Evolutionary conservation across 23 red algal species (phyloP).

Genomic region (Gracilaria gracilis): DNA sequence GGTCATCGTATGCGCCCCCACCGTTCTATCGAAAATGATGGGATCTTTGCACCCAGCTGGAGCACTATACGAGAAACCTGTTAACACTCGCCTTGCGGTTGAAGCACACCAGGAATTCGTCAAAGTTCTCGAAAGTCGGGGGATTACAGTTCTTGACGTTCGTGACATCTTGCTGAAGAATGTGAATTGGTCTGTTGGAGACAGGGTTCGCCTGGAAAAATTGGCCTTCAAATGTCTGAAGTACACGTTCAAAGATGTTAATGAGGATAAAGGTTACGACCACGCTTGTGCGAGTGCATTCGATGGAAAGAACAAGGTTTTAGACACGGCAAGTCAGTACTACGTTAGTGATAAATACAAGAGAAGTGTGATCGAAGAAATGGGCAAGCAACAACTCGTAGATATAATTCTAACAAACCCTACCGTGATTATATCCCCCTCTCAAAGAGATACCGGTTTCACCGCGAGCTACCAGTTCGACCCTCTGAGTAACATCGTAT

Average conservation of each 20-base stretch:
- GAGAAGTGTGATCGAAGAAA: conserved; percentile 82
- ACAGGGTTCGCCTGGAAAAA: conserved; percentile 85
- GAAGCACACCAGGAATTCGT: conserved; percentile 84
- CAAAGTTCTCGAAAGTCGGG: conserved; percentile 56
- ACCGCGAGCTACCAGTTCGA: conserved; percentile 92
- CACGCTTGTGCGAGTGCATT: background rate
- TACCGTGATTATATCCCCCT: conserved; percentile 79
- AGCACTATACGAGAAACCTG: conserved; percentile 91
- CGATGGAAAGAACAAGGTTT: background rate
- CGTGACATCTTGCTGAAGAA: conserved; percentile 82
- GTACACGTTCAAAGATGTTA: conserved; percentile 45
- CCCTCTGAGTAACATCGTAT: conserved; percentile 91
- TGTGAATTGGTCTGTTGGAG: conserved; percentile 80
- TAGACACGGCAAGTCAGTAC: conserved; percentile 20
- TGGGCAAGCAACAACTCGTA: conserved; percentile 87
- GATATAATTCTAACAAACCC: conserved; percentile 98
- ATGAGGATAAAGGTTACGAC: conserved; percentile 20
- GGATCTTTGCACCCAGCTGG: conserved; percentile 95
- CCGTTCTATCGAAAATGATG: conserved; percentile 95
- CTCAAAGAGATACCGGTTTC: conserved; percentile 93
- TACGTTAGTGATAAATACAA: conserved; percentile 96
- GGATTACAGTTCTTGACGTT: conserved; percentile 85
- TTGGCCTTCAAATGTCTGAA: conserved; percentile 83
- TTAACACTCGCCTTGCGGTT: conserved; percentile 78
- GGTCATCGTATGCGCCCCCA: conserved; percentile 80